Evolutionary conservation across 148 eudicot genomes (phyloP).

Genomic region (Vaccinium vitisidaea): DNA sequence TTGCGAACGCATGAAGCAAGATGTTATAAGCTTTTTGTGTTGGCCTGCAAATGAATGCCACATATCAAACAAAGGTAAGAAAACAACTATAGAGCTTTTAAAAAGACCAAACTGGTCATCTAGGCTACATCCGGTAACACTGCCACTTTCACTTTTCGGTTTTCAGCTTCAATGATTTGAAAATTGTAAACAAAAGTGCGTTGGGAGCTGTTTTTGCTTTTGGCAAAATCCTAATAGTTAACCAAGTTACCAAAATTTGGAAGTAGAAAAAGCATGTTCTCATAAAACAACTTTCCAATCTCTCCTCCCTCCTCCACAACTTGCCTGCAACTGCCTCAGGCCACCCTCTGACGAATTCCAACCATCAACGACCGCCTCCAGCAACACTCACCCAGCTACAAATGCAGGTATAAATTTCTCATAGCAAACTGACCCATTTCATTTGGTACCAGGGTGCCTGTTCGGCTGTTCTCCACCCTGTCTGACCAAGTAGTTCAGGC

Average conservation of each 20-base stretch:
- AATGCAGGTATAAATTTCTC: neutral
- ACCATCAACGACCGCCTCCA: neutral
- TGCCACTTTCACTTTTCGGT: neutral
- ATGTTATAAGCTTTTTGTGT: conserved; percentile 88
- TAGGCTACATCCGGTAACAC: neutral
- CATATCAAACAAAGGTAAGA: neutral
- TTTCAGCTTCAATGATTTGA: neutral
- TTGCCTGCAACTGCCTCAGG: neutral
- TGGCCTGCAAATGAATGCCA: conserved; percentile 55
- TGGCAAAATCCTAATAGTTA: neutral
- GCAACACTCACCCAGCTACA: neutral
- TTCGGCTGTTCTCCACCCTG: neutral
- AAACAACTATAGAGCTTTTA: neutral
- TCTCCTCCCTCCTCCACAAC: neutral
- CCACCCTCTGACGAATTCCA: neutral
- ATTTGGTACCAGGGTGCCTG: neutral
- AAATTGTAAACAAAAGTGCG: neutral
- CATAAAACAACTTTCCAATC: neutral
- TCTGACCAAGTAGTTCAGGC: neutral
- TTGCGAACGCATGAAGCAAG: conserved; percentile 94
- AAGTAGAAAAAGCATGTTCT: neutral
- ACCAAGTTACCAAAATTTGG: neutral
- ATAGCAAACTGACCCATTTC: neutral
- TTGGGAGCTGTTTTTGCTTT: neutral
- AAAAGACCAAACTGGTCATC: neutral